Evolutionary conservation across 2,329 filamentous ascomycete species (phyloP).

Genomic region (Alternaria panax): DNA sequence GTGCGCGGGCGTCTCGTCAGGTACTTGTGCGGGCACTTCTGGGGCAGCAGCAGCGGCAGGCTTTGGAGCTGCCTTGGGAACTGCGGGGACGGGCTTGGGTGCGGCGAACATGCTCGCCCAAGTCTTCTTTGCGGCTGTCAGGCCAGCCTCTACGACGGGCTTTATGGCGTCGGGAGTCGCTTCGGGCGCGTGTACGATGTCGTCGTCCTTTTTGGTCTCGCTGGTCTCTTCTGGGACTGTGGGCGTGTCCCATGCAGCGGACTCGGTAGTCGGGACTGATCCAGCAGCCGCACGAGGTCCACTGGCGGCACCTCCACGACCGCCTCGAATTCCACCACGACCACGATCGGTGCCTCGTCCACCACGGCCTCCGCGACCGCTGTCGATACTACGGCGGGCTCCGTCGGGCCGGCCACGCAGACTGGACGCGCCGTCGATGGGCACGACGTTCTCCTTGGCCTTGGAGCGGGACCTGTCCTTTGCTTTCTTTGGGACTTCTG

Average conservation of each 20-base stretch:
- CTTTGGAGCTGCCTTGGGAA: constrained; percentile 47
- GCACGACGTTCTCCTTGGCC: constrained; percentile 67
- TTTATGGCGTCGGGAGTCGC: constrained; percentile 27
- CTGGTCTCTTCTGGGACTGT: constrained; percentile 28
- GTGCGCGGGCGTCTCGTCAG: constrained; percentile 49
- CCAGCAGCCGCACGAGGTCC: constrained; percentile 61
- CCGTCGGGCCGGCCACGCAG: constrained; percentile 33
- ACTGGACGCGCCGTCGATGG: constrained; percentile 57
- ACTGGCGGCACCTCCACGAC: constrained; percentile 70
- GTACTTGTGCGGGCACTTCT: constrained; percentile 43
- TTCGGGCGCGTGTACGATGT: constrained; percentile 23
- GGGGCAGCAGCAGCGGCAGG: constrained; percentile 46
- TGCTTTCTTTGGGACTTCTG: constrained; percentile 75
- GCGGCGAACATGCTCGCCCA: constrained; percentile 63
- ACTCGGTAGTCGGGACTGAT: constrained; percentile 76
- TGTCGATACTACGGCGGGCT: constrained; percentile 42
- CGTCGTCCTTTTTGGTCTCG: constrained; percentile 35
- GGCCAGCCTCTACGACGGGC: constrained; percentile 32
- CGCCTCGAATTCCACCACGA: constrained; percentile 62
- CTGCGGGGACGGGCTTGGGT: constrained; percentile 56
- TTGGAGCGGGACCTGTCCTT: constrained; percentile 78
- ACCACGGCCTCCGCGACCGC: constrained; percentile 54
- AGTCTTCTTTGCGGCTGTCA: constrained; percentile 57
- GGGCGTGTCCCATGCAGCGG: constrained; percentile 66
- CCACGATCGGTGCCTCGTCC: constrained; percentile 66